Evolutionary conservation across 345 rosid species (phyloP).

Genomic region (Populus alba): DNA sequence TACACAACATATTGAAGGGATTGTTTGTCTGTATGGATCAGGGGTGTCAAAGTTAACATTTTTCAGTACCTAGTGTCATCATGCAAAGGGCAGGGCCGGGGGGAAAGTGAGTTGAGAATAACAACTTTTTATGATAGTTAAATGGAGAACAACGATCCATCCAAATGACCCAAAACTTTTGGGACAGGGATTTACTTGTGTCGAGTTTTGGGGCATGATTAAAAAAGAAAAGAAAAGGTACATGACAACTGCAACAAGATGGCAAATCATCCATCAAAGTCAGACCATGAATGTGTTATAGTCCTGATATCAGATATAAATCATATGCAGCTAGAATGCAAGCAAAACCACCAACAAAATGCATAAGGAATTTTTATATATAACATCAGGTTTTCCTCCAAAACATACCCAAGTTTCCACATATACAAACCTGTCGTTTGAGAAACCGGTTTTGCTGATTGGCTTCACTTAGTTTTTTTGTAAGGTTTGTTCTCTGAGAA

Average conservation of each 20-base stretch:
- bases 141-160: too few relatives aligned
- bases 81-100: too few relatives aligned
- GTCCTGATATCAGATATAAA: not conserved
- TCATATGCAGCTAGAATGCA: not conserved
- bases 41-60: too few relatives aligned
- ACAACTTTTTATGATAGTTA: too few relatives aligned
- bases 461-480: constrained; percentile 81
- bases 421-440: constrained; percentile 66
- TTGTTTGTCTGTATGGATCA: too few relatives aligned
- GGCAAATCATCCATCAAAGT: not conserved
- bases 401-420: not conserved
- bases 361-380: not conserved
- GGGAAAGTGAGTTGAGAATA: too few relatives aligned
- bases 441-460: constrained; percentile 85
- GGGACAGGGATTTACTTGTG: not conserved
- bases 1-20: too few relatives aligned
- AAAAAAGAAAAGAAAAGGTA: too few relatives aligned
- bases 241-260: not conserved
- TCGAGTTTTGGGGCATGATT: not conserved
- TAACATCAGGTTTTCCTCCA: not conserved
- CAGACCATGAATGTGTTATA: not conserved
- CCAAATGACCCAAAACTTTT: too few relatives aligned
- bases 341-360: not conserved
- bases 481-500: constrained; percentile 68
- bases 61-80: too few relatives aligned